These are phyloP conservation scores for Acidomyces sp. DNA, from an alignment of 495 filamentous ascomycete genomes.

Conservation along the genomic window DNA sequence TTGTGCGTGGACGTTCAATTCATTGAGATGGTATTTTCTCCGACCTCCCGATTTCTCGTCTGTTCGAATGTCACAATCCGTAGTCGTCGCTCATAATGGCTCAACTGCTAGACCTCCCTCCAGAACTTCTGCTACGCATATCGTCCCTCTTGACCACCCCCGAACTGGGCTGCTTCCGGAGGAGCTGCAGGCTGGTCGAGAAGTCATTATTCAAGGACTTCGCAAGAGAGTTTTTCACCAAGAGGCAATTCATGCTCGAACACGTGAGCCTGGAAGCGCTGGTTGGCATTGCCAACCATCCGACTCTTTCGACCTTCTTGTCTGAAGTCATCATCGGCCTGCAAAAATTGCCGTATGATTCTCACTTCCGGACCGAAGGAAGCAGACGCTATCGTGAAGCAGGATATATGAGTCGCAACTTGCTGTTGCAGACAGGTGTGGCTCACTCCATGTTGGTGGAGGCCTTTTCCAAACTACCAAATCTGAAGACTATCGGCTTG, in stretches of 20 bases:
- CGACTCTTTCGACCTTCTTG: constrained; percentile 29
- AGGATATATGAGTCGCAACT: constrained; percentile 1
- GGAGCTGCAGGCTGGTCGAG: constrained; percentile 36
- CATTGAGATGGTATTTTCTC: no score
- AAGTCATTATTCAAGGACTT: constrained; percentile 33
- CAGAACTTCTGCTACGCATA: constrained; percentile 18
- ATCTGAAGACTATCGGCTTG: constrained; percentile 36
- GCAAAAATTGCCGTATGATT: constrained; percentile 20
- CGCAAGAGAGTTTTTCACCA: constrained; percentile 41
- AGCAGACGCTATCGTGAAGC: not conserved
- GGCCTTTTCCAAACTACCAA: constrained; percentile 36
- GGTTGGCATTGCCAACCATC: constrained; percentile 39
- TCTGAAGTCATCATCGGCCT: constrained; percentile 38
- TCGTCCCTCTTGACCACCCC: constrained; percentile 27
- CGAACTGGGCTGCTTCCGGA: constrained; percentile 36
- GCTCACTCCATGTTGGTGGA: constrained; percentile 37
- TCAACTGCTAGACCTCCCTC: constrained; percentile 12
- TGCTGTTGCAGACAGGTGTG: constrained; percentile 29
- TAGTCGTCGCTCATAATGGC: no score
- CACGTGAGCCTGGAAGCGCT: constrained; percentile 36
- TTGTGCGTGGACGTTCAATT: no score
- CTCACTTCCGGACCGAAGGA: not conserved
- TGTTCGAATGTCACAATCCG: no score
- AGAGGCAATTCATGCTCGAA: constrained; percentile 42
- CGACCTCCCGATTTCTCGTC: no score